Evolutionary conservation across 148 eudicot species (phyloP).

Genomic region (Linanthus parryae): DNA sequence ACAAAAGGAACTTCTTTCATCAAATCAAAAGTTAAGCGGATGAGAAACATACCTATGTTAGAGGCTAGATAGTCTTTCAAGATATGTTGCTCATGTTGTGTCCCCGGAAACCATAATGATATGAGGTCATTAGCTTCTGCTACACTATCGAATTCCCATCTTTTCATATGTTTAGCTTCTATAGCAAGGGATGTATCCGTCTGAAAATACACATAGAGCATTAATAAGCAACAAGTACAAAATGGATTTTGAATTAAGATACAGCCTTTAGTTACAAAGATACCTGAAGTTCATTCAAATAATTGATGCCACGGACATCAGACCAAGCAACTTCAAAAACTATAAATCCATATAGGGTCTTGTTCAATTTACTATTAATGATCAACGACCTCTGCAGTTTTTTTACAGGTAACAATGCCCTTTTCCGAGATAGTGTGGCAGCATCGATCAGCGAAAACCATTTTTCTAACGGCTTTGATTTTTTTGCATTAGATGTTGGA

Average conservation of each 20-base stretch:
- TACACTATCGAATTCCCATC: conserved; percentile 96
- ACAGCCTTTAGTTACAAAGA: conserved; percentile 1
- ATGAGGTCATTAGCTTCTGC: conserved; percentile 59
- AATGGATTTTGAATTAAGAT: not conserved
- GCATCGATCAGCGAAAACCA: conserved; percentile 83
- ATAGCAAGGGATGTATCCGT: conserved; percentile 88
- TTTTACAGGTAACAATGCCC: conserved; percentile 75
- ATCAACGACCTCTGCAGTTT: conserved; percentile 69
- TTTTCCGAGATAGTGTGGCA: conserved; percentile 61
- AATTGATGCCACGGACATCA: conserved; percentile 89
- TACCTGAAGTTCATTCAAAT: conserved; percentile 94
- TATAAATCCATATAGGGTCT: conserved; percentile 89
- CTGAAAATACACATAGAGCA: conserved; percentile 35
- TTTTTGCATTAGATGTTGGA: conserved; percentile 28
- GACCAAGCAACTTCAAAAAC: conserved; percentile 87
- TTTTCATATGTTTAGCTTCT: conserved; percentile 79
- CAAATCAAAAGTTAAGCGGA: not conserved
- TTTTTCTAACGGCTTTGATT: conserved; percentile 38
- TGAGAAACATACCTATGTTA: conserved; percentile 45
- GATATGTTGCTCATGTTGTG: conserved; percentile 45
- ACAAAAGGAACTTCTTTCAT: not conserved
- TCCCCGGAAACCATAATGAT: conserved; percentile 86
- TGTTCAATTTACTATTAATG: conserved; percentile 62
- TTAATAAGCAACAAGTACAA: not conserved
- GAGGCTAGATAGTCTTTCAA: conserved; percentile 69